Evolutionary conservation across 2,329 filamentous ascomycete genomes (phyloP), one percentile per base, ranked within the genome.

Genomic region (Exophiala sp.): DNA sequence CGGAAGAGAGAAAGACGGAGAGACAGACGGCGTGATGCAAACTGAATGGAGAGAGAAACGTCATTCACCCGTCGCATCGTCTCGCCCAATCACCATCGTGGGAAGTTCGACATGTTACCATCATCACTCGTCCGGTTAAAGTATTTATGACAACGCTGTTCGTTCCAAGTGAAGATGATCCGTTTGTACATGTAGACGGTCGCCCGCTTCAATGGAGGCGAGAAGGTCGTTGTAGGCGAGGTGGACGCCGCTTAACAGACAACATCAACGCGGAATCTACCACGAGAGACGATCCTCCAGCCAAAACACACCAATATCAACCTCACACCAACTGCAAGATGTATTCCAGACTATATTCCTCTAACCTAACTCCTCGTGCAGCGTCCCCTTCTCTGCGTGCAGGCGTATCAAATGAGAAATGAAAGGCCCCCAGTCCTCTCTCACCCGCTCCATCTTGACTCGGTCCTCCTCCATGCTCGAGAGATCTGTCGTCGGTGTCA

Each of bases 351-450:
- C 4, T n/a, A 21, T 21, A 9, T 24, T 41, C 38, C 2, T 9
- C 38, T 41, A 23, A 8, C 32, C 40, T 30, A 54, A 29, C 24
- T 30, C 10, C 9, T 50, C 38, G 27, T 35, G 50, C 42, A 58
- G 19, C 4, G 48, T 55, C 1, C 57, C 58, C 39, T 53, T 58
- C 19, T 60, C 58, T n/a, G 58, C 57, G 51, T 60, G 56, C 8
- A 59, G 32, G 19, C 45, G 49, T 7, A 60, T 39, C 56, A 61
- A 37, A 22, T 57, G 48, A 16, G 58, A 52, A 14, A 61, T 45
- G 30, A 60, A 58, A 2, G 59, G 59, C 1, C 56, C 57, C 59
- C 59, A 61, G 27, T 61, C 50, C 37, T 61, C 57, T 35, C 58
- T 52, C 11, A 40, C 42, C 35, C 56, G 42, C 24, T 52, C 52